These are phyloP conservation scores for Lanmaoa rubissima DNA, from an alignment of 768 basidiomycete species.

Conservation along the genomic window DNA sequence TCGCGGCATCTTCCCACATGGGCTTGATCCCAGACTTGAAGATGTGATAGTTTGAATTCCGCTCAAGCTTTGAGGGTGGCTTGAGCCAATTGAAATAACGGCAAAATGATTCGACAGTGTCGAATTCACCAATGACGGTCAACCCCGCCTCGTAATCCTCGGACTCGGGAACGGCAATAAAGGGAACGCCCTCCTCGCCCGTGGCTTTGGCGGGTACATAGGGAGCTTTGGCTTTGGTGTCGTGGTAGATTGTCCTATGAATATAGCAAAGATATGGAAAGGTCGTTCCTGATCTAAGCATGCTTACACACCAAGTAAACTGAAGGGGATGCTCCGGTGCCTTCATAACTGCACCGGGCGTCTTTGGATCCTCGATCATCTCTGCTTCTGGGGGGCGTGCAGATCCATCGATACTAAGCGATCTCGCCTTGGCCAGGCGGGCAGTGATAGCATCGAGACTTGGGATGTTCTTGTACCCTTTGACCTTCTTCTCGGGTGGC, in stretches of 20 bases:
- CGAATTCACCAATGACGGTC: constrained; percentile 73
- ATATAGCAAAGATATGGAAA: not conserved
- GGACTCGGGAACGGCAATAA: constrained; percentile 46
- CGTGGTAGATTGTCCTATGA: constrained; percentile 24
- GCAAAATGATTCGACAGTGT: constrained; percentile 88
- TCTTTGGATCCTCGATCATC: too few species aligned
- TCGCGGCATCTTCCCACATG: constrained; percentile 97
- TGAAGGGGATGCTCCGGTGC: too few species aligned
- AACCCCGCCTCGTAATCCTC: constrained; percentile 83
- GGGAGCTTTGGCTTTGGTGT: constrained; percentile 44
- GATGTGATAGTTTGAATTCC: constrained; percentile 91
- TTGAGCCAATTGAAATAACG: constrained; percentile 94
- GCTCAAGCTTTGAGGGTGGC: constrained; percentile 83
- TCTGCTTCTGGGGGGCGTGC: too few species aligned
- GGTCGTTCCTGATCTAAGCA: not conserved
- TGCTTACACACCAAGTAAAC: constrained; percentile 36
- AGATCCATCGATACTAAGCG: constrained; percentile 13
- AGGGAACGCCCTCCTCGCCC: constrained; percentile 29
- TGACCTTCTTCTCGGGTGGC: constrained; percentile 37
- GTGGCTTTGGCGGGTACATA: constrained; percentile 8
- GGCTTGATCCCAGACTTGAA: constrained; percentile 97
- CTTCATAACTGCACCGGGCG: too few species aligned
- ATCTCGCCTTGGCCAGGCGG: constrained; percentile 66
- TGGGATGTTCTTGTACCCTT: constrained; percentile 86
- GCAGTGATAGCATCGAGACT: constrained; percentile 83